These are phyloP conservation scores for Parascedosporium putredinis DNA, from an alignment of 2,329 filamentous ascomycete genomes.

Conservation along the genomic window DNA sequence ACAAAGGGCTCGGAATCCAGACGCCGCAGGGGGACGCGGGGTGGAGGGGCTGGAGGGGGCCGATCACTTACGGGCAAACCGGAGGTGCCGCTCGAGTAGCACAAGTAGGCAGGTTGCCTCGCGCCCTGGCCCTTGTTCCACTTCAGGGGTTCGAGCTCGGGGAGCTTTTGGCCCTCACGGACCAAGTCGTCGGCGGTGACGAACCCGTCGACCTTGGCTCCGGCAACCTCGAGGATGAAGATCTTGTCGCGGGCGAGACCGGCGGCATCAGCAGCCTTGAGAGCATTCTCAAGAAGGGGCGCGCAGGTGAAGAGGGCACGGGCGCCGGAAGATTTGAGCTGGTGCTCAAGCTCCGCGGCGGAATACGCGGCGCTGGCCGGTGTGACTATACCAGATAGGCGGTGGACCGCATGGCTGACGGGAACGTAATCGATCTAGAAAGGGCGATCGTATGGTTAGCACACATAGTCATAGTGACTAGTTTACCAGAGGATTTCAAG, in stretches of 20 bases:
- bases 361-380: constrained; percentile 70
- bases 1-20: too few species aligned
- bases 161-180: constrained; percentile 43
- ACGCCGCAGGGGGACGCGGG: neutral
- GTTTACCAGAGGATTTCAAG: too few species aligned
- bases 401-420: constrained; percentile 62
- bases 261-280: constrained; percentile 51
- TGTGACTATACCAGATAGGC: constrained; percentile 61
- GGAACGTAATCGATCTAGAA: constrained; percentile 62
- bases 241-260: constrained; percentile 54
- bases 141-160: constrained; percentile 41
- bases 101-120: constrained; percentile 63
- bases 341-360: constrained; percentile 57
- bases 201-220: constrained; percentile 41
- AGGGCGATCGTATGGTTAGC: too few species aligned
- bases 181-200: constrained; percentile 59
- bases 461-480: too few species aligned
- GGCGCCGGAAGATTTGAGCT: constrained; percentile 58
- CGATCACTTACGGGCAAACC: constrained; percentile 55
- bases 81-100: constrained; percentile 72
- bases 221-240: constrained; percentile 59
- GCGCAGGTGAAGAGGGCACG: constrained; percentile 63
- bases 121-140: constrained; percentile 57
- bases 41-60: neutral
- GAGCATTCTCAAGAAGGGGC: constrained; percentile 52